Evolutionary conservation across 164 flowering plant species (phyloP), one percentile per base, ranked within the genome.

Genomic region (Umbilicus rupestris): DNA sequence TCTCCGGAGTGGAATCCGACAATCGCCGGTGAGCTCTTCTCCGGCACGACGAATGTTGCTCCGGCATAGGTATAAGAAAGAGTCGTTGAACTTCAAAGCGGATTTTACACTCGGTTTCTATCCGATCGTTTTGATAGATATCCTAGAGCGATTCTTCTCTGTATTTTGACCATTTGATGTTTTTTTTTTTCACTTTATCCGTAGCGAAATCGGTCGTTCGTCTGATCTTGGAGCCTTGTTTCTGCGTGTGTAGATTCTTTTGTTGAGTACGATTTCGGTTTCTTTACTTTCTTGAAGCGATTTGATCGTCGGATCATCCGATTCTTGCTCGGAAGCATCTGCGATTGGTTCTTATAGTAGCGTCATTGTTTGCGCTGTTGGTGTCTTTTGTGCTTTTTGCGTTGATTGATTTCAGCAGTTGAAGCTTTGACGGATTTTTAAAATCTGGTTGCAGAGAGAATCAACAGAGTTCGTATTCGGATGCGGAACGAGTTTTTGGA

Each of bases 1-100:
- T 57, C 59, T 35, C 62, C 45, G 16, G 26, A 47, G 57, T 66
- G 69, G 72, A 69, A 22, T 75, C 78, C 30, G 63, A 39, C 52
- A 28, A 69, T 55, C 74, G 70, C 69, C 73, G 65, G 35, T 68
- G 42, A 39, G 31, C 49, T 68, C 63, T 65, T 15, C 49, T 55
- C 73, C 71, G 66, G 26, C 58, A 37, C 42, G 14, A 19, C 26
- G 22, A 72, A 66, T 71, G 70, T 49, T 19, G 59, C 63, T 41
- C 10, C 26, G 44, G 26, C 26, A 17, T 16, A 22, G 31, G 39
- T 55, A 55, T 6, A 15, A 45, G n/a, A 16, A 4, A 12, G 58
- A 52, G 19, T 5, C 22, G 7, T 22, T 10, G 14, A 62, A 42
- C 7, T 55, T 9, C 3, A 4, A 2, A 16, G n/a, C 41, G 35